Evolutionary conservation across 2,329 filamentous ascomycete genomes (phyloP).

Genomic region (Spiromastix sp.): DNA sequence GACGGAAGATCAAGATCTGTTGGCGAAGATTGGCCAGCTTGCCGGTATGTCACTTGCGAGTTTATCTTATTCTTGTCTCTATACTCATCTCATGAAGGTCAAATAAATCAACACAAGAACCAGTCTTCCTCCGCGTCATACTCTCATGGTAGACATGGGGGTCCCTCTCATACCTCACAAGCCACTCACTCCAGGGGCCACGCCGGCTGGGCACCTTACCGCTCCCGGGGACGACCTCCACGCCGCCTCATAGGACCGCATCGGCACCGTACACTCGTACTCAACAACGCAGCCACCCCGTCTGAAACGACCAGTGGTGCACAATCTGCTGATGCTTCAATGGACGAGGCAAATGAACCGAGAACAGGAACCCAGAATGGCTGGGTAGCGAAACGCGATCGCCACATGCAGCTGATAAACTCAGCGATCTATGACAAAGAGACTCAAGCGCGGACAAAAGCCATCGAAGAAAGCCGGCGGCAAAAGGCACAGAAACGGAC

Average conservation of each 20-base stretch:
- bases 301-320: constrained; percentile 15
- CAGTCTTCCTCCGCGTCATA: constrained; percentile 23
- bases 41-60: constrained; percentile 36
- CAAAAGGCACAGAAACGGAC: constrained; percentile 43
- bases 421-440: constrained; percentile 67
- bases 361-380: constrained; percentile 27
- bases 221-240: constrained; percentile 28
- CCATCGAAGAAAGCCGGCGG: constrained; percentile 58
- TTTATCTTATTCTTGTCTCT: constrained; percentile 21
- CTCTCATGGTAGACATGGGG: constrained; percentile 15
- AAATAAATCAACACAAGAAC: constrained; percentile 71
- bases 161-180: constrained; percentile 16
- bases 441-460: constrained; percentile 54
- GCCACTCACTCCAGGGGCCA: constrained; percentile 8
- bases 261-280: constrained; percentile 53
- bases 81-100: constrained; percentile 40
- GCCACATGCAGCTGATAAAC: constrained; percentile 76
- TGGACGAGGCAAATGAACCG: constrained; percentile 20
- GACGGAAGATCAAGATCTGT: constrained; percentile 46
- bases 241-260: constrained; percentile 32
- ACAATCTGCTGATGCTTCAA: constrained; percentile 17
- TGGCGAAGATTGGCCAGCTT: constrained; percentile 47
- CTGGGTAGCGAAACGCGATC: constrained; percentile 65
- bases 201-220: constrained; percentile 35
- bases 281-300: constrained; percentile 40